Evolutionary conservation across 495 filamentous ascomycete species (phyloP), one percentile per base, ranked within the genome.

Genomic region (Rhypophila decipiens): DNA sequence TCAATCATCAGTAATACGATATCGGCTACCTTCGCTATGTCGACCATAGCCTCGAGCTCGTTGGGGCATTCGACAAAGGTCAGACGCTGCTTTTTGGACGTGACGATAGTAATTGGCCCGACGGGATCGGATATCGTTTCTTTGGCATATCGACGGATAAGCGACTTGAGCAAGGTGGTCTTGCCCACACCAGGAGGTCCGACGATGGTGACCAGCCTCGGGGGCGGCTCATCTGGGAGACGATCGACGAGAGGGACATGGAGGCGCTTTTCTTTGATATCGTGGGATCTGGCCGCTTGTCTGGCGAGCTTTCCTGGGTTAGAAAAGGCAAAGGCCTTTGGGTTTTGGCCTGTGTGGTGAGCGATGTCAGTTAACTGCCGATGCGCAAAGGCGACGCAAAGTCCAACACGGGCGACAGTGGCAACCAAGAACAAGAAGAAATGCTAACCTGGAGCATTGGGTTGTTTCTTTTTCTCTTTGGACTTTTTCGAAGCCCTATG

Each of bases 1-100:
- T 98, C 93, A 49, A 98, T 97, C 87, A 98, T 88, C 23, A 98
- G 71, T 21, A 98, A 70, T 3, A 98, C 88, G 52, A 97, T 96
- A 61, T 98, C 93, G 19, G 90, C 91, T 23, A 98, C 85, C 65
- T 98, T 98, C 27, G 91, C 84, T 20, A 96, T 75, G 68, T 98
- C 93, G 50, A 98, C 88, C 86, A 94, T 95, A 45, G 83, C 85
- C 24, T 91, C 90, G 40, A 98, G 79, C 55, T 97, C 90, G 57
- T 90, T 88, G 11, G 94, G 91, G 57, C 88, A 96, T 82, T 98
- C 93, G 56, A 98, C 67, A 65, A 98, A 96, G 0, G 93, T 97
- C 38, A 98, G 78, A 18, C 93, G 82, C 58, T 93, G 83, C 48
- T 85, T 81, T 67, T 96, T 96, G 24, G 90, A 93, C 0, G 93